These are phyloP conservation scores for Fusarium chuoi DNA, from an alignment of 2,329 filamentous ascomycete species.

Conservation along the genomic window DNA sequence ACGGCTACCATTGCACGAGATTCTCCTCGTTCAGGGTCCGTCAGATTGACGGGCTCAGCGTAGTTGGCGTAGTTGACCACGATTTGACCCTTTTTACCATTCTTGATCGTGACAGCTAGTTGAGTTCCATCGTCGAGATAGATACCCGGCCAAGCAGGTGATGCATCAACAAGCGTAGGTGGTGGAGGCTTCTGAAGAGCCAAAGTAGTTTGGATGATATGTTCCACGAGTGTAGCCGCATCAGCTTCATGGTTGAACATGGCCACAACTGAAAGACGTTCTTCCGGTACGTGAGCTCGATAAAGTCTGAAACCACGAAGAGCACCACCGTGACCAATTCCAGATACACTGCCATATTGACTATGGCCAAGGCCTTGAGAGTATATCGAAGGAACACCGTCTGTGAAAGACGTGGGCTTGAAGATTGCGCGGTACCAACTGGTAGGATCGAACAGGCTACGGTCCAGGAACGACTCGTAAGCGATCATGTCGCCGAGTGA, in stretches of 20 bases:
- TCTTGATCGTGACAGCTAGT: conserved; percentile 16
- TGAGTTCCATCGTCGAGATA: conserved; percentile 29
- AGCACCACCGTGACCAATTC: conserved; percentile 23
- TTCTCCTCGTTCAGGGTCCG: conserved; percentile 16
- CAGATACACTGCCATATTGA: conserved; percentile 10
- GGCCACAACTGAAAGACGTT: conserved; percentile 24
- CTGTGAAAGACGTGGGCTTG: conserved; percentile 15
- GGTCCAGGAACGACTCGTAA: conserved; percentile 24
- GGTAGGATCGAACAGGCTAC: conserved; percentile 9
- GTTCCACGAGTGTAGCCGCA: conserved; percentile 11
- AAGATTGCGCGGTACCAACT: conserved; percentile 27
- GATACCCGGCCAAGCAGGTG: conserved; percentile 5
- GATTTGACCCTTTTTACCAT: conserved; percentile 12
- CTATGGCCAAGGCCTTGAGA: conserved; percentile 14
- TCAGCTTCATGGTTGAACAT: conserved; percentile 32
- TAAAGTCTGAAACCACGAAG: conserved; percentile 27
- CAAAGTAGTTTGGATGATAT: conserved; percentile 7
- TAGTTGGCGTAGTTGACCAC: conserved; percentile 24
- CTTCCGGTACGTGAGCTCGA: conserved; percentile 19
- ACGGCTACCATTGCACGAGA: conserved; percentile 17
- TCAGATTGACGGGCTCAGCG: conserved; percentile 20
- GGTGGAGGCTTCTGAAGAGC: conserved; percentile 13
- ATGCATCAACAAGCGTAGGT: conserved; percentile 5
- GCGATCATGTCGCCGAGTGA: conserved; percentile 26
- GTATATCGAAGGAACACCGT: conserved; percentile 21